phyloP scores from a whole-genome alignment of 2,329 filamentous ascomycete species.

The Beauveria asiatica region DNA sequence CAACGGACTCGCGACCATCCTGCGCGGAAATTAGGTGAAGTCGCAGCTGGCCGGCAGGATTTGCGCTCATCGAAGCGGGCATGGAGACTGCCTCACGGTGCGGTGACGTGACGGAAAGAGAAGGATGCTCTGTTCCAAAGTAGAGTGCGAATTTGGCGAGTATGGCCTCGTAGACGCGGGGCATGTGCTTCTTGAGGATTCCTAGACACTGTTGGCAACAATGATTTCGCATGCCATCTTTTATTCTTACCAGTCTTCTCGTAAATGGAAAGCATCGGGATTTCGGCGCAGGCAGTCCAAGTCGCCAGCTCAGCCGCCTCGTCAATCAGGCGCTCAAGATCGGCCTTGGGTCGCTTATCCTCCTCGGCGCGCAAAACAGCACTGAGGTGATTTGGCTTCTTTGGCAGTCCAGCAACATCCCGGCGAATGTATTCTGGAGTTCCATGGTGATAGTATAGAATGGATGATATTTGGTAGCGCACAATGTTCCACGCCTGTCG shows the following conservation, averaged over 20 bases:
- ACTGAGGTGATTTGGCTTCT: slow-evolving; percentile 78
- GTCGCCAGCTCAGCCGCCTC: slow-evolving; percentile 87
- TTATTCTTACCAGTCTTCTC: slow-evolving; percentile 68
- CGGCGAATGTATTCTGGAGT: slow-evolving; percentile 86
- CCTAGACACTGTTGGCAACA: slow-evolving; percentile 42
- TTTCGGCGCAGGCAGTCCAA: slow-evolving; percentile 86
- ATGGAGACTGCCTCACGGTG: slow-evolving; percentile 30
- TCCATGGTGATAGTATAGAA: slow-evolving; percentile 91
- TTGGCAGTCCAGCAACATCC: slow-evolving; percentile 67
- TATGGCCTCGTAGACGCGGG: slow-evolving; percentile 73
- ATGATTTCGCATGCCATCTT: neutral
- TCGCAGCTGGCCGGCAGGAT: slow-evolving; percentile 34
- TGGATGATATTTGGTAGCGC: slow-evolving; percentile 65
- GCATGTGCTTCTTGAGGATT: slow-evolving; percentile 79
- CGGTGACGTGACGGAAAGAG: slow-evolving; percentile 49
- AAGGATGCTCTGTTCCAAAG: slow-evolving; percentile 68
- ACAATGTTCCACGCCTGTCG: slow-evolving; percentile 74
- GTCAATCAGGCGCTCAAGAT: slow-evolving; percentile 75
- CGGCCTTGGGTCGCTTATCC: slow-evolving; percentile 59
- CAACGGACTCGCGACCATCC: slow-evolving; percentile 86
- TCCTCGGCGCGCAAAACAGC: slow-evolving; percentile 71
- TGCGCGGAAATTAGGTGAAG: slow-evolving; percentile 77
- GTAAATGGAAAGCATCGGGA: slow-evolving; percentile 81
- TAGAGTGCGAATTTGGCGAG: slow-evolving; percentile 75
- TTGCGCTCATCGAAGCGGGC: slow-evolving; percentile 21